These are phyloP conservation scores for Flaveria sonorensis DNA, from an alignment of 129 eudicot species.

Conservation along the genomic window DNA sequence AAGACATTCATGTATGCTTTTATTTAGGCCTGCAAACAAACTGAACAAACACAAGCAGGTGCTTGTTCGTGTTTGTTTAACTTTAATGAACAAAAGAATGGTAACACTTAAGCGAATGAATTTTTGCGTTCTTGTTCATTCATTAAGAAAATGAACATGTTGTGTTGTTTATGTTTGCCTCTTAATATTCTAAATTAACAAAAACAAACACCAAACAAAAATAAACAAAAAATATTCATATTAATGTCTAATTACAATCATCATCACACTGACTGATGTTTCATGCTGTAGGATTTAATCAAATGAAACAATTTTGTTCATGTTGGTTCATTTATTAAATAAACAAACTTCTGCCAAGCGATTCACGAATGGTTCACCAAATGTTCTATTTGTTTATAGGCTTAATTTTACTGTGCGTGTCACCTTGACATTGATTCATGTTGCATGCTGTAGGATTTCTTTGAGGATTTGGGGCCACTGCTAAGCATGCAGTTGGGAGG, in stretches of 20 bases:
- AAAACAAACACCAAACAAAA: neutral
- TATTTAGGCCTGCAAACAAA: neutral
- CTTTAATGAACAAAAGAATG: neutral
- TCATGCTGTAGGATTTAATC: neutral
- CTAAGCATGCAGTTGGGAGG: conserved; percentile 97
- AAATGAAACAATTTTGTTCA: neutral
- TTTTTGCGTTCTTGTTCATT: neutral
- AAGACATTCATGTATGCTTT: neutral
- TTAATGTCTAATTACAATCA: neutral
- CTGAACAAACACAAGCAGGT: neutral
- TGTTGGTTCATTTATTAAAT: neutral
- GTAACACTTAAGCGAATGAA: neutral
- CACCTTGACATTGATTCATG: conserved; percentile 6
- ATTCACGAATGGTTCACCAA: neutral
- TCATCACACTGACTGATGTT: neutral
- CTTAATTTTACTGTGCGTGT: neutral
- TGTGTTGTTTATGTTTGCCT: neutral
- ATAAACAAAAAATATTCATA: neutral
- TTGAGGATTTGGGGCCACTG: conserved; percentile 93
- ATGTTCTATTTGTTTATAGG: neutral
- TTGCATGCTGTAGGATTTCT: conserved; percentile 66
- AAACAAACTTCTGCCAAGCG: neutral
- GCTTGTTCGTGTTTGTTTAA: neutral
- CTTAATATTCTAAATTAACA: neutral
- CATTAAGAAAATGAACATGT: neutral